A percentile compares a stretch with the other conserved stretches of the same genome.
Evolutionary conservation across 345 rosid species (phyloP).

Genomic region (Ceriops tagal): DNA sequence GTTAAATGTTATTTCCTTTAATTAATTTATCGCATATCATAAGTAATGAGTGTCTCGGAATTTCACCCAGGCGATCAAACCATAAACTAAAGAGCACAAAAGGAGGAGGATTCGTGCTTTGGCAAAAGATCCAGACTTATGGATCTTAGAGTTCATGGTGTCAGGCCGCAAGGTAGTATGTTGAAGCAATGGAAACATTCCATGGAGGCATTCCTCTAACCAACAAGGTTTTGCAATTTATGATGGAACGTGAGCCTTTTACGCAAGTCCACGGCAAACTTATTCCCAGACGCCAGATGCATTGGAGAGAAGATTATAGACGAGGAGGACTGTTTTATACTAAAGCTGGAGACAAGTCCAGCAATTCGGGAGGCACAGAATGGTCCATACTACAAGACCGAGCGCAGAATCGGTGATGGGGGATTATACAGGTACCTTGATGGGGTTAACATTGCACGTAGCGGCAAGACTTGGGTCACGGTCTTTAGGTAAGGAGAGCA

Average conservation of each 20-base stretch:
- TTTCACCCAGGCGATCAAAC: slow-evolving; percentile 54
- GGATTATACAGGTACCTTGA: slow-evolving; percentile 58
- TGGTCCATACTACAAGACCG: slow-evolving; percentile 69
- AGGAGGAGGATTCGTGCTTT: slow-evolving; percentile 81
- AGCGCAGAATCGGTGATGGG: slow-evolving; percentile 81
- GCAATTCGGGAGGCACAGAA: slow-evolving; percentile 74
- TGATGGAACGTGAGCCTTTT: too few relatives aligned
- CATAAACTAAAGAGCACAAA: slow-evolving; percentile 41
- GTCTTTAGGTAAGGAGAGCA: slow-evolving; percentile 78
- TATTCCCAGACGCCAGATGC: slow-evolving; percentile 63
- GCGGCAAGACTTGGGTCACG: slow-evolving; percentile 62
- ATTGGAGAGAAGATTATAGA: slow-evolving; percentile 70
- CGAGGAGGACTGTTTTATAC: slow-evolving; percentile 71
- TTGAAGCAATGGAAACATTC: slow-evolving; percentile 75
- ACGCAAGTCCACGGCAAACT: slow-evolving; percentile 70
- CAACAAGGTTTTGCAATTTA: slow-evolving; percentile 47
- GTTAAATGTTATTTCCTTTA: too few relatives aligned
- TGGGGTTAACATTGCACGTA: slow-evolving; percentile 73
- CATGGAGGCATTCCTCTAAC: slow-evolving; percentile 85
- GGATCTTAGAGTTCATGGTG: slow-evolving; percentile 79
- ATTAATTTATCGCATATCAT: too few relatives aligned
- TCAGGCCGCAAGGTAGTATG: slow-evolving; percentile 78
- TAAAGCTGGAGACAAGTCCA: slow-evolving; percentile 71
- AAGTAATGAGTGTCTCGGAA: slow-evolving; percentile 43
- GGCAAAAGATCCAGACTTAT: slow-evolving; percentile 86